Conservation (phyloP, 2,329 filamentous ascomycete species). For the Grosmannia huntii region DNA sequence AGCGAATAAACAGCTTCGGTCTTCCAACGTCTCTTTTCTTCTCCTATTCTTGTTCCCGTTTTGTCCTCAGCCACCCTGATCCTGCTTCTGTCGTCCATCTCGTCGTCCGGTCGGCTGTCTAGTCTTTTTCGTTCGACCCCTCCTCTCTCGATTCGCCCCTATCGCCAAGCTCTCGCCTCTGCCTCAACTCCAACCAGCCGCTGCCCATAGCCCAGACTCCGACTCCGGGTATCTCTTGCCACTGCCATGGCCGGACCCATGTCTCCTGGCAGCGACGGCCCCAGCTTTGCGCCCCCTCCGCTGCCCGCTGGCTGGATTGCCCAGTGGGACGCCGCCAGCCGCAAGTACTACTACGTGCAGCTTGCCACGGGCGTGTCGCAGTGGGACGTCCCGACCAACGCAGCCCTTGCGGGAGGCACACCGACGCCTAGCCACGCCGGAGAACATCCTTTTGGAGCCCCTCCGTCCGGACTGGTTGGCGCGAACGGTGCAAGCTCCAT, state of each 20-base stretch:
- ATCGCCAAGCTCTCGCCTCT: not conserved
- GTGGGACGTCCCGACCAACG: conserved; percentile 58
- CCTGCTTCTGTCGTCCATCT: not conserved
- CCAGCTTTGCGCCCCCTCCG: conserved; percentile 44
- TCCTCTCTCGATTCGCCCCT: not conserved
- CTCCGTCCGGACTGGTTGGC: conserved; percentile 12
- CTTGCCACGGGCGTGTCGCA: conserved; percentile 59
- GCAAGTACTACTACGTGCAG: conserved; percentile 61
- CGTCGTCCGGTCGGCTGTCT: not conserved
- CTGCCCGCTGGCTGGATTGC: conserved; percentile 56
- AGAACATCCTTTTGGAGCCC: conserved; percentile 52
- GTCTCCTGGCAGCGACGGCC: conserved; percentile 45
- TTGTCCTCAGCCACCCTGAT: too few species aligned
- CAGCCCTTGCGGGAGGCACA: conserved; percentile 39
- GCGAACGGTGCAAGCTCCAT: conserved; percentile 23
- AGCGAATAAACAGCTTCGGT: not conserved
- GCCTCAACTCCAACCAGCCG: not conserved
- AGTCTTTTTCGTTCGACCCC: not conserved
- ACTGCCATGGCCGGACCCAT: conserved; percentile 41
- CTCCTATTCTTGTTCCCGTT: not conserved
- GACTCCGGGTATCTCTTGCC: not conserved
- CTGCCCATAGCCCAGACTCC: not conserved
- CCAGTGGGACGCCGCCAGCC: conserved; percentile 52
- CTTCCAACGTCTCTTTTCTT: not conserved
- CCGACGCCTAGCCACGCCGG: conserved; percentile 40